Evolutionary conservation across 768 basidiomycete genomes (phyloP), one percentile per base, ranked within the genome.

Genomic region (Amyloporia xantha): DNA sequence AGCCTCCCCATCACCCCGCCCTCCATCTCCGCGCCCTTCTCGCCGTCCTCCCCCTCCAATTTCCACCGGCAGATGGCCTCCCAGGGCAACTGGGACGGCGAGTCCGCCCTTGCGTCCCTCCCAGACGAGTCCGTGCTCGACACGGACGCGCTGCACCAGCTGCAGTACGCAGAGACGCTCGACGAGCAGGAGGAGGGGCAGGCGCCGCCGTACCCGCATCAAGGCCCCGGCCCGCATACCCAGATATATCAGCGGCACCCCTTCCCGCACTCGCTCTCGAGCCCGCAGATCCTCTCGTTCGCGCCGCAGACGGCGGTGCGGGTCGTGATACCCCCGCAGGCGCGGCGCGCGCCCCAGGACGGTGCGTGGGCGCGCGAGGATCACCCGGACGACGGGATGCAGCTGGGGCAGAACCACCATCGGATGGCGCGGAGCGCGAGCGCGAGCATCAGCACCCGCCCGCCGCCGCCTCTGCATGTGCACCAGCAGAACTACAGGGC

Each of bases 231-330:
- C 9, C 30, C 30, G 9, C 30, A 33, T 15, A 33, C 30, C 9
- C 47, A 50, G 12, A 26, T 56, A 9, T 44, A 59, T 41, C 58
- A 59, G 19, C 56, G 61, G 1, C 57, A 59, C 13, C 56, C 61
- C 3, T 62, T 62, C 57, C 53, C 56, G 40, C 61, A 62, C 37
- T 51, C 61, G n/a, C 12, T 48, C 10, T 59, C 61, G 17, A 59
- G 58, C 41, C 58, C 61, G 23, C 56, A 54, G 20, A 47, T 59
- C 19, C 37, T 39, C 1, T 20, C 55, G 43, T 42, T 39, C 5
- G 25, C 39, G 3, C 45, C 44, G 11, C 24, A 30, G 12, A 27
- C 44, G 2, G 36, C 44, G 3, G 13, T 47, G 15, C 47, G 49
- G 0, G 17, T 33, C 1, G 41, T 54, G 24, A 41, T 49, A 5